A percentile compares a stretch with the other conserved stretches of the same genome.
Conservation (phyloP, 768 basidiomycete genomes). For the Termitomyces sp. region DNA sequence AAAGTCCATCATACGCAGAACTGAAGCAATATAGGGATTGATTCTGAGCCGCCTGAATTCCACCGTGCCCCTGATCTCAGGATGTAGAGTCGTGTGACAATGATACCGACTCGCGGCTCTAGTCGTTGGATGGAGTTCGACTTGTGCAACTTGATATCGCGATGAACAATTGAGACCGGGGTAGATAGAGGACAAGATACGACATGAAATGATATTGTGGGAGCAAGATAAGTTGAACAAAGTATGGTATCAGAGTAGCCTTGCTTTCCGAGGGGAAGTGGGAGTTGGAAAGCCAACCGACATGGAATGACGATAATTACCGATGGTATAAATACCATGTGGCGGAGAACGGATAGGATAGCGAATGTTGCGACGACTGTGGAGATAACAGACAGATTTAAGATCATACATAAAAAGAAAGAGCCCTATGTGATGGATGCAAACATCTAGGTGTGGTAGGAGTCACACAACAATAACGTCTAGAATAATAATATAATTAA, state of each 20-base stretch:
- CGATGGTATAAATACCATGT: constrained; percentile 6
- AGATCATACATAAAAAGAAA: constrained; percentile 9
- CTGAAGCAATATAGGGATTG: no score
- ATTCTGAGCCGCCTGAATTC: no score
- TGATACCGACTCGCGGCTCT: neutral
- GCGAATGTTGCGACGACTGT: constrained; percentile 6
- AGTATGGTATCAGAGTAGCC: neutral
- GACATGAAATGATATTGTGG: neutral
- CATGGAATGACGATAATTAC: constrained; percentile 9
- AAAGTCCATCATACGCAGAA: no score
- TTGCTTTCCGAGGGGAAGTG: neutral
- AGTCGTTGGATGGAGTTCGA: neutral
- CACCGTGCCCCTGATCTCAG: no score
- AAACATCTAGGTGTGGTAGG: constrained; percentile 2
- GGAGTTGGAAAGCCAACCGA: neutral
- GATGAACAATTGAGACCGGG: neutral
- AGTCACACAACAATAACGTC: constrained; percentile 3
- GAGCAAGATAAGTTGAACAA: neutral
- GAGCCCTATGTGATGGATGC: constrained; percentile 2
- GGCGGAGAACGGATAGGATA: neutral
- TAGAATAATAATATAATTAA: constrained; percentile 5
- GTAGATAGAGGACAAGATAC: neutral
- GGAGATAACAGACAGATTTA: constrained; percentile 1
- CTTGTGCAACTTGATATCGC: neutral
- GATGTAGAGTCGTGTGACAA: neutral